Evolutionary conservation across 768 basidiomycete species (phyloP).

Genomic region (Auriscalpium microsporum): DNA sequence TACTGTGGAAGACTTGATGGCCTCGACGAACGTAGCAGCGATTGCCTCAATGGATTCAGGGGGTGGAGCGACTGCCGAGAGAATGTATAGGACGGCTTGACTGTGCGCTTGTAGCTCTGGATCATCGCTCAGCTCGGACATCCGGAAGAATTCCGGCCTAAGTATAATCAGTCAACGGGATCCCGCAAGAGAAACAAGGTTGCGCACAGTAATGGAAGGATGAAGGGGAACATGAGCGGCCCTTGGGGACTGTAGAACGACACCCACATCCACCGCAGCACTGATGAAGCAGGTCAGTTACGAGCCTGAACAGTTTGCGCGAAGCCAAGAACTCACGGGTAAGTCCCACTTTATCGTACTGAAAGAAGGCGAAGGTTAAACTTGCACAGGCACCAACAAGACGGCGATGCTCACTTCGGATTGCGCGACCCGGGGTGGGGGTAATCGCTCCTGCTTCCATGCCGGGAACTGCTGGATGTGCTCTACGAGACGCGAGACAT

Average conservation of each 20-base stretch:
- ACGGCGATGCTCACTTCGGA: constrained; percentile 44
- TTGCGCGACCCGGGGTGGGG: constrained; percentile 79
- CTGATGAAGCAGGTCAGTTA: constrained; percentile 28
- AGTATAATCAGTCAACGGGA: constrained; percentile 5
- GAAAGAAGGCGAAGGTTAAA: constrained; percentile 7
- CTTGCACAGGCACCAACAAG: not conserved
- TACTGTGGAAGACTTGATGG: constrained; percentile 74
- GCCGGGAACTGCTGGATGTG: constrained; percentile 51
- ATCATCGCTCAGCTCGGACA: constrained; percentile 86
- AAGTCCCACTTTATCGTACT: constrained; percentile 85
- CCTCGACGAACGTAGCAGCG: constrained; percentile 51
- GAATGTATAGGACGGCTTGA: constrained; percentile 69
- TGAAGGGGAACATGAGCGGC: constrained; percentile 67
- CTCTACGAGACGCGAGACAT: constrained; percentile 46
- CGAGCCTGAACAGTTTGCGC: no score
- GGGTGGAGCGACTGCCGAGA: constrained; percentile 76
- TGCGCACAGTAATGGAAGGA: constrained; percentile 68
- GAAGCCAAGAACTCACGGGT: constrained; percentile 40
- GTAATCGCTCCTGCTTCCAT: constrained; percentile 70
- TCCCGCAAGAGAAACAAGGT: not conserved
- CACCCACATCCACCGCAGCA: constrained; percentile 74
- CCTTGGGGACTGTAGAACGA: constrained; percentile 71
- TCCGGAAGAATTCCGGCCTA: constrained; percentile 81
- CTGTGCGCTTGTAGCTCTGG: constrained; percentile 76
- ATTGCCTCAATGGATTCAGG: constrained; percentile 54